These are phyloP conservation scores for Blastobotrys ciferrii DNA, from an alignment of 1,139 yeast species.

Conservation along the genomic window DNA sequence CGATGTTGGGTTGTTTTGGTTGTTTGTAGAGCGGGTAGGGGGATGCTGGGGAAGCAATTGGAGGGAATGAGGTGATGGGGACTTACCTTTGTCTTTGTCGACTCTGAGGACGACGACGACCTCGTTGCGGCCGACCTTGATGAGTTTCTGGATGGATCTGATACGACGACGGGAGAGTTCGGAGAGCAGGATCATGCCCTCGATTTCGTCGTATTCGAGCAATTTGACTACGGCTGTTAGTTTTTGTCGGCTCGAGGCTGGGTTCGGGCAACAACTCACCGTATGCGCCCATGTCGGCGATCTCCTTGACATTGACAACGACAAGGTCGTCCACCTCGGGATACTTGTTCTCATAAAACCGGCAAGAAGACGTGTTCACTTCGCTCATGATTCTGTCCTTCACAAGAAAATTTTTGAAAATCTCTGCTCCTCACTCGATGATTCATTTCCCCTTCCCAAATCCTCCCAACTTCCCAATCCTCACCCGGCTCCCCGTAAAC, in stretches of 20 bases:
- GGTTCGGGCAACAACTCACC: constrained; percentile 2
- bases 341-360: constrained; percentile 96
- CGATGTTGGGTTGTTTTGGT: too few relatives aligned
- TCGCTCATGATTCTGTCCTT: constrained; percentile 29
- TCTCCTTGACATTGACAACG: constrained; percentile 97
- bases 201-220: constrained; percentile 94
- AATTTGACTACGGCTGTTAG: constrained; percentile 56
- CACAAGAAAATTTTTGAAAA: too few relatives aligned
- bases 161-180: constrained; percentile 98
- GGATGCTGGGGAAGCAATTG: too few relatives aligned
- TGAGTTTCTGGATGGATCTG: constrained; percentile 93
- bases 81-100: constrained; percentile 92
- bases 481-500: too few relatives aligned
- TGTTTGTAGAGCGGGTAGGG: too few relatives aligned
- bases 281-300: constrained; percentile 97
- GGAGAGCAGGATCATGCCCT: constrained; percentile 95
- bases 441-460: too few relatives aligned
- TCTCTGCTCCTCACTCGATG: too few relatives aligned
- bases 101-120: constrained; percentile 99
- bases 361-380: constrained; percentile 77
- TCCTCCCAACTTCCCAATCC: too few relatives aligned
- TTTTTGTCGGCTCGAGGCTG: background rate
- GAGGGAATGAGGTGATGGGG: too few relatives aligned
- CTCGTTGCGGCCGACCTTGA: constrained; percentile 97
- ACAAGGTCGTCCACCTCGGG: constrained; percentile 99